Evolutionary conservation across 2,329 filamentous ascomycete species (phyloP).

Genomic region (Thelonectria olida): DNA sequence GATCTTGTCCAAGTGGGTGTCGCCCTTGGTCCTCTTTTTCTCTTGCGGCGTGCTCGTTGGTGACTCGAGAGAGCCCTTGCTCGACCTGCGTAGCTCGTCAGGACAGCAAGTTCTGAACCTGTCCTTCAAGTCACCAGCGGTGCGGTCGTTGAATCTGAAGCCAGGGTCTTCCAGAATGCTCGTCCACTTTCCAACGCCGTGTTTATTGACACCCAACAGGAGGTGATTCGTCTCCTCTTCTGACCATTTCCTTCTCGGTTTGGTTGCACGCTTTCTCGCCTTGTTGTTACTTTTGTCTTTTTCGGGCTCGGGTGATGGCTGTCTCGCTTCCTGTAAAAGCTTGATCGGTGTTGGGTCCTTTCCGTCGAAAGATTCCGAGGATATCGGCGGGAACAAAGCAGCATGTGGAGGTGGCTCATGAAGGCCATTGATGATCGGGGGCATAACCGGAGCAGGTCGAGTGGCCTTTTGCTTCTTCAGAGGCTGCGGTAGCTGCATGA

Average conservation of each 20-base stretch:
- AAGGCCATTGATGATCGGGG: slow-evolving; percentile 72
- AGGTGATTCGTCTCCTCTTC: slow-evolving; percentile 72
- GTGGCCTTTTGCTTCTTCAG: slow-evolving; percentile 71
- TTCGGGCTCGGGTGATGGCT: slow-evolving; percentile 45
- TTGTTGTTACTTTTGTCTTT: slow-evolving; percentile 45
- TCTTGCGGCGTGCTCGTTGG: slow-evolving; percentile 35
- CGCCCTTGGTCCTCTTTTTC: slow-evolving; percentile 54
- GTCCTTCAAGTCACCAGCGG: slow-evolving; percentile 71
- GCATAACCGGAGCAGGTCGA: slow-evolving; percentile 62
- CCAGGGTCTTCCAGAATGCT: slow-evolving; percentile 69
- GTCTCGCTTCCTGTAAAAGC: slow-evolving; percentile 53
- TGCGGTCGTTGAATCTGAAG: slow-evolving; percentile 69
- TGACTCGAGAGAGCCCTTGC: slow-evolving; percentile 39
- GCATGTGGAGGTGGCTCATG: slow-evolving; percentile 69
- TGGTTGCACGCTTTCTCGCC: slow-evolving; percentile 63
- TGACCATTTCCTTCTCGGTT: slow-evolving; percentile 70
- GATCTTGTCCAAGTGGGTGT: slow-evolving; percentile 64
- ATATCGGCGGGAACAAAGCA: slow-evolving; percentile 71
- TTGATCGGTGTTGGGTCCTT: slow-evolving; percentile 55
- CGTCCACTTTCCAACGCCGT: slow-evolving; percentile 73
- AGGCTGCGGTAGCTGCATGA: slow-evolving; percentile 71
- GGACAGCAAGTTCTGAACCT: slow-evolving; percentile 74
- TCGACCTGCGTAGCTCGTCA: slow-evolving; percentile 62
- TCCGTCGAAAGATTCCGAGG: slow-evolving; percentile 63
- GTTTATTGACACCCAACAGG: slow-evolving; percentile 67